Base-by-base conservation (phyloP, 371 early-diverging fungal species). In the Mortierella sp. region DNA sequence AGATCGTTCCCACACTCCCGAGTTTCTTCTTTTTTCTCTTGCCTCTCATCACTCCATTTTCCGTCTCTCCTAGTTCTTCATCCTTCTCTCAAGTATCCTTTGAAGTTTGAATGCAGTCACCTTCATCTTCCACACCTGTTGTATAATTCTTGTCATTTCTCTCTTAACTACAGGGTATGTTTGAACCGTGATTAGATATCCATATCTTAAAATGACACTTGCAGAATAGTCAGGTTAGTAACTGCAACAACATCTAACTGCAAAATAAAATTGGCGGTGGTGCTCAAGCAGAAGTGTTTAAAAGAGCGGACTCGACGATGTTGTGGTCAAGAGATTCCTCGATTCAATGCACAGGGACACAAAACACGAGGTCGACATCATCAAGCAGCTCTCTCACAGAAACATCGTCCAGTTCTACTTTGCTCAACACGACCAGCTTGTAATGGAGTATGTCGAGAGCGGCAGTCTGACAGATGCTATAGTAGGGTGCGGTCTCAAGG, bases 401-500 rank as follows among this genome's bases (percentile, higher is more conserved):
- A 19, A 53, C 39, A 53, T 53, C 23, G 53, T 53, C 23, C 53
- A 53, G 47, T 56, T 46, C 31, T 56, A 44, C 32, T 3, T 31
- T 27, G 28, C 19, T 9, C 2, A 56, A 4, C 17, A 39, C 5
- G 49, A 57, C 37, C 46, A 31, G 57, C 57, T 58, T 4, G 27
- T 58, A 8, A 58, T 58, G 58, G 57, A 57, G 57, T 57, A 57
- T 34, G 34, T 57, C 28, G 56, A 56, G 12, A 48, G 57, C 1
- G 48, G 57, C 19, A 46, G 31, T 34, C 34, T 57, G 21, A 9
- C 57, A 23, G 14, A 57, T 19, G 47, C 57, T 8, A 46, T 57
- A 12, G 21, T 34, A 19, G 34, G 12, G 32, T 11, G 32, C 14
- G 12, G 12, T 21, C 34, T 34, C 34, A 34, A 34, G 34, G 42